Evolutionary conservation across 805 yeast genomes (phyloP), one percentile per base, ranked within the genome.

Genomic region (Cyberlindnera misumaiensis): DNA sequence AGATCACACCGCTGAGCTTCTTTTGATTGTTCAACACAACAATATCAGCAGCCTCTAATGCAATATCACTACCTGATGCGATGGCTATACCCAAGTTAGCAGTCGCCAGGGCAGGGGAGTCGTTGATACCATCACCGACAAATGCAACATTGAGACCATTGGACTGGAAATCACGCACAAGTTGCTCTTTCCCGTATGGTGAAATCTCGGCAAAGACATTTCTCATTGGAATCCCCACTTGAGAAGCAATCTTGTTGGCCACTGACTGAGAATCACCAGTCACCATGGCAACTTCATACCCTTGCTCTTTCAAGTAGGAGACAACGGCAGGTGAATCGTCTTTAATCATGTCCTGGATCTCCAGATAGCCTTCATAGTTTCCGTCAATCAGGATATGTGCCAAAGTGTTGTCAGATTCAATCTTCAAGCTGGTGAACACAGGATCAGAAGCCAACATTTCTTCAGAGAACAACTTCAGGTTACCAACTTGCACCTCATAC

Each of bases 111-210:
- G 97, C 97, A 0, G 98, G 97, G 0, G 97, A 95, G 58, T 93
- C 99, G 59, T 93, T 93, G 48, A 93, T 85, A 43, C 99, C 99
- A 62, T 93, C 99, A 28, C 99, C 99, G 16, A 93, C 81, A 68
- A 94, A 88, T 5, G 89, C 90, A 30, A 93, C 81, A 13, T 67
- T 64, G 10, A 62, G 51, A 2, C 65, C 67, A 3, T 49, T 49
- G 11, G 49, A 58, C 52, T 80, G 84, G 39, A 86, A 63, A 35
- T 70, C 67, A 30, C 63, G 62, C 16, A 93, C 77, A 26, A 86
- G 68, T 24, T 71, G 71, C 40, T 85, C 79, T 60, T 93, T 93
- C 38, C 81, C 83, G 12, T 71, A 64, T 0, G 97, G 97, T 1
- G 82, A 66, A 3, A 86, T 77, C 43, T 80, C 86, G 34, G 90